Evolutionary conservation across 2,329 filamentous ascomycete species (phyloP), one percentile per base, ranked within the genome.

Genomic region (Diaporthe amygdali): DNA sequence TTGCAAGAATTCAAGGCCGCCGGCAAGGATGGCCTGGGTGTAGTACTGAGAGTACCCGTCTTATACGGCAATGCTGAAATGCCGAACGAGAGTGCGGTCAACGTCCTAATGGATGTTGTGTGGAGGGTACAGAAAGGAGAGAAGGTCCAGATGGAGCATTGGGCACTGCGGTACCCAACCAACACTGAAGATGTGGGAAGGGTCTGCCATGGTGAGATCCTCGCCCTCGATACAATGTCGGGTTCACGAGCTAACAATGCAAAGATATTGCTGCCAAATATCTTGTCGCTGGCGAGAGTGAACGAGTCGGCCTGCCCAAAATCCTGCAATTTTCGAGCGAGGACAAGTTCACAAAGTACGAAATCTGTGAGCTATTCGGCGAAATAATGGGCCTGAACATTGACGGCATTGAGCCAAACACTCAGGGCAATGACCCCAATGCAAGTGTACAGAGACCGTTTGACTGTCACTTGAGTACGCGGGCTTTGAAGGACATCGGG

Each of bases 271-370:
- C 93, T 2, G 86, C 85, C 73, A 91, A 93, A 77, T 96, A 95
- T 77, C 84, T 92, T 68, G 41, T 56, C 12, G 55, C 55, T 9
- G 81, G 79, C 5, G 81, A 84, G 15, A 77, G 79, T 47, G 84
- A 88, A 46, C 82, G 85, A 64, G 79, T 84, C 14, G 78, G 83
- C 20, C 82, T 97, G 47, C 95, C 95, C 0, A 83, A 79, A 34
- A 88, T 95, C 52, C 85, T 97, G 22, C 95, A 98, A 68, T 97
- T 97, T 82, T 94, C 92, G 3, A 94, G 94, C 55, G 94, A 97
- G 81, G 93, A 97, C 76, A 89, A 87, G 74, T 93, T 92, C 85
- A 97, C 95, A 56, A 97, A 97, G 84, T 97, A 95, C 80, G 91
- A 96, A 80, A 97, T 98, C 69, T 95, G 93, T 79, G 84, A 94